Percentiles rank a stretch among this genome's conserved stretches.
phyloP scores from a whole-genome alignment of 495 filamentous ascomycete genomes.

The Penicillium daleae region DNA sequence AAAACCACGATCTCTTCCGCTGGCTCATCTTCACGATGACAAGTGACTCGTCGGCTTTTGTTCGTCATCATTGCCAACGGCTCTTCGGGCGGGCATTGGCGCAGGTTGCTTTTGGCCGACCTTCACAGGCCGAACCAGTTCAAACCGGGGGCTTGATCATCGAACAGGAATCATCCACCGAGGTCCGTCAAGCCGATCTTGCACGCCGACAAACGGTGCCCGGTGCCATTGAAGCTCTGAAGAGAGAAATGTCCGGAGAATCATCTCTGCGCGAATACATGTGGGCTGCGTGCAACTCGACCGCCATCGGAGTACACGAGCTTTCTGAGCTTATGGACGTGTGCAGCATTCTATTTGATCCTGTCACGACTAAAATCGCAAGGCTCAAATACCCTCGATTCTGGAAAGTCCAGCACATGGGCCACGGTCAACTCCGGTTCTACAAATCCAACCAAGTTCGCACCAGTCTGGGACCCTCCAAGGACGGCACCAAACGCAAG shows the following conservation, averaged over 20 bases:
- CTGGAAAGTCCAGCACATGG: slow-evolving; percentile 67
- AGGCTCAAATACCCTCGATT: slow-evolving; percentile 69
- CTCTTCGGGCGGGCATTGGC: slow-evolving; percentile 75
- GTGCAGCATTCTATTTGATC: slow-evolving; percentile 72
- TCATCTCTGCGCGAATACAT: slow-evolving; percentile 66
- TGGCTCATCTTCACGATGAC: slow-evolving; percentile 74
- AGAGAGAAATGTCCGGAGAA: slow-evolving; percentile 67
- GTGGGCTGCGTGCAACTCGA: slow-evolving; percentile 77
- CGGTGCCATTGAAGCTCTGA: slow-evolving; percentile 75
- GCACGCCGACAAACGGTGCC: slow-evolving; percentile 75
- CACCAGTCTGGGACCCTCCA: slow-evolving; percentile 36
- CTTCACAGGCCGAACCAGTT: slow-evolving; percentile 27
- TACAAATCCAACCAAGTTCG: slow-evolving; percentile 38
- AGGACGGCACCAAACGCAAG: slow-evolving; percentile 47
- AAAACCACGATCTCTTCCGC: slow-evolving; percentile 61
- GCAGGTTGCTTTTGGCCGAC: slow-evolving; percentile 76
- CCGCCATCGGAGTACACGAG: slow-evolving; percentile 66
- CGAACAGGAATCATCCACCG: slow-evolving; percentile 72
- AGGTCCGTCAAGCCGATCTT: slow-evolving; percentile 68
- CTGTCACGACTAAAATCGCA: slow-evolving; percentile 63
- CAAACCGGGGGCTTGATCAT: slow-evolving; percentile 72
- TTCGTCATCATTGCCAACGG: slow-evolving; percentile 69
- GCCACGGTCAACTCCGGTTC: slow-evolving; percentile 52
- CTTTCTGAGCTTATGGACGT: slow-evolving; percentile 77
- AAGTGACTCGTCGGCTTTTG: slow-evolving; percentile 78